Base-by-base conservation (phyloP, 805 yeast species). In the Kluyveromyces lactis region DNA sequence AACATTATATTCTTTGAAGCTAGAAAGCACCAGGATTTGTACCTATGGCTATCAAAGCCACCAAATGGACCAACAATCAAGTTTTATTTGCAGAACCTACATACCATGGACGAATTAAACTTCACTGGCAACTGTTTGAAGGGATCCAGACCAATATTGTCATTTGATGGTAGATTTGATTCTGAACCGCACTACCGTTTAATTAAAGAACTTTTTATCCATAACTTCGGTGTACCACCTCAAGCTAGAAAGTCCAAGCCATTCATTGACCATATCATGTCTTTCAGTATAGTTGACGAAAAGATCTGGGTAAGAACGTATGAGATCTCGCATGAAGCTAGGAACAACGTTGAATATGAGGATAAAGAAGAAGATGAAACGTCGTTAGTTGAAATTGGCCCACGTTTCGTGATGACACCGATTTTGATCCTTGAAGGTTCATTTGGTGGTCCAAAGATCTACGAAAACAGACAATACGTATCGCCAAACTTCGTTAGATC, bases 11-110 rank as follows among this genome's bases (percentile, higher is more conserved):
- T 83, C 61, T 92, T 92, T 60, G 98, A 92, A 65, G 86, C 95
- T 40, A 81, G 97, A 68, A 92, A 92, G 64, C 97, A 90, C 65
- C 84, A 79, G 63, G 98, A 92, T 66, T 75, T 92, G 55, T 92
- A 92, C 62, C 63, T 92, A 62, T 92, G 97, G 95, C 62, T 92
- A 47, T 77, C 96, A 26, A 90, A 92, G 64, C 92, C 97, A 21
- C 98, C 98, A 31, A 90, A 92, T 60, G 98, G 98, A 1, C 98
- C 98, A 43, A 90, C 97, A 18, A 68, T 85, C 54, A 92, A 92
- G 64, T 90, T 92, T 63, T 92, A 82, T 59, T 74, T 92, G 43
- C 96, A 90, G 66, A 92, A 92, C 64, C 71, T 92, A 66, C 97
- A 92, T 63, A 92, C 97, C 26, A 77, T 87, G 71, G 95, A 89